These are phyloP conservation scores for Avicennia marina DNA, from an alignment of 257 asterid species.

Conservation along the genomic window DNA sequence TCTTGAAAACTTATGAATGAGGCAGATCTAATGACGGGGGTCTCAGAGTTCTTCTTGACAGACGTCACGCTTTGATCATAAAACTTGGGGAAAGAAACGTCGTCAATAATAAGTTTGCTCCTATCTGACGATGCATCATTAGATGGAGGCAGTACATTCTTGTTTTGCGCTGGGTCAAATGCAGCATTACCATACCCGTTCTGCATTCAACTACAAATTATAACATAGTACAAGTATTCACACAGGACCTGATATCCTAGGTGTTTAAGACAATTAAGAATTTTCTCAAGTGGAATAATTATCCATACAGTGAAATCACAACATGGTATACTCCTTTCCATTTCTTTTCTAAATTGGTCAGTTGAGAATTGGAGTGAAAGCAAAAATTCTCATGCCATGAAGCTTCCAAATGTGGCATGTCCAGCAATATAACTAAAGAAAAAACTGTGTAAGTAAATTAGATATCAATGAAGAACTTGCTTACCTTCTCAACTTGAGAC, in stretches of 20 bases:
- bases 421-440: constrained; percentile 1
- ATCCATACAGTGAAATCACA: background rate
- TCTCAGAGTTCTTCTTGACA: constrained; percentile 36
- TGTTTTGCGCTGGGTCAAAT: constrained; percentile 20
- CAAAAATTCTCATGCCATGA: background rate
- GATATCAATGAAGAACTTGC: constrained; percentile 10
- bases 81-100: constrained; percentile 28
- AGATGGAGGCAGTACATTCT: constrained; percentile 14
- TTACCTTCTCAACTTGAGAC: constrained; percentile 57
- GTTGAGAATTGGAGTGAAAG: background rate
- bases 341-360: background rate
- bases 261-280: background rate
- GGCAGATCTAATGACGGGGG: constrained; percentile 30
- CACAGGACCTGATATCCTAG: background rate
- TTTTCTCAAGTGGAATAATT: background rate
- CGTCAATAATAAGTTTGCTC: constrained; percentile 25
- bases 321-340: background rate
- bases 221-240: background rate
- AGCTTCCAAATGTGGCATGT: constrained; percentile 1
- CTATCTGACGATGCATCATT: constrained; percentile 28
- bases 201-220: constrained; percentile 38
- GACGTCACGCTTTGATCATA: constrained; percentile 60
- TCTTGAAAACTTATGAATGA: constrained; percentile 35
- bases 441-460: background rate
- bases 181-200: constrained; percentile 36